These are phyloP conservation scores for Lentinula aciculospora DNA, from an alignment of 768 basidiomycete genomes.

Conservation along the genomic window DNA sequence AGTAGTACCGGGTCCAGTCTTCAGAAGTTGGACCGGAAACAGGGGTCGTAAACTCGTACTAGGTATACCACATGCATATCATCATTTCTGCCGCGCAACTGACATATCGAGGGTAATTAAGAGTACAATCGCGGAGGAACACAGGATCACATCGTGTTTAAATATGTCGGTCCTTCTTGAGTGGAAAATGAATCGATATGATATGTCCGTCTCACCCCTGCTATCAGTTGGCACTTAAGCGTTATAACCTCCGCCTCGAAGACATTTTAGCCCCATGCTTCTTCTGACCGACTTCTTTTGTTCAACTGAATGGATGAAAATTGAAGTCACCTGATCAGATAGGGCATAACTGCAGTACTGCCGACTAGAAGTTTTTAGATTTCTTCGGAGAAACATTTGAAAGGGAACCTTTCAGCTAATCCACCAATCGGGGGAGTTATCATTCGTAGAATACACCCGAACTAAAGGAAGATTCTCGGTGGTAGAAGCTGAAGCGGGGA, in stretches of 20 bases:
- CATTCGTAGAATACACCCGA: neutral
- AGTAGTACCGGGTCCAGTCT: neutral
- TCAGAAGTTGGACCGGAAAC: neutral
- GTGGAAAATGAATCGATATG: slow-evolving; percentile 15
- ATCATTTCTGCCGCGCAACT: neutral
- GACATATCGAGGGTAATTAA: neutral
- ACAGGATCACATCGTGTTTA: neutral
- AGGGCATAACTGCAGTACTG: too few species aligned
- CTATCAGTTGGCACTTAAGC: neutral
- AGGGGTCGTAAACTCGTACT: neutral
- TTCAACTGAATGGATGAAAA: neutral
- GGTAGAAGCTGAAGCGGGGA: neutral
- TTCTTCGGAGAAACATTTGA: neutral
- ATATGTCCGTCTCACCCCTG: neutral
- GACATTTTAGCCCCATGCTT: neutral
- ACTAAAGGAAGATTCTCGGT: neutral
- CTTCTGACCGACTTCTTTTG: neutral
- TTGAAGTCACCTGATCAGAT: too few species aligned
- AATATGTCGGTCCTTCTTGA: neutral
- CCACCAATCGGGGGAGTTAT: neutral
- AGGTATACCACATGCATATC: neutral
- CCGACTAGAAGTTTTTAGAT: too few species aligned
- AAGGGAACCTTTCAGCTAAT: neutral
- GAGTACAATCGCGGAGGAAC: neutral
- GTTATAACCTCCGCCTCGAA: neutral